Base-by-base conservation (phyloP, 108 stramenopile genomes). In the Cyclotella sp. region DNA sequence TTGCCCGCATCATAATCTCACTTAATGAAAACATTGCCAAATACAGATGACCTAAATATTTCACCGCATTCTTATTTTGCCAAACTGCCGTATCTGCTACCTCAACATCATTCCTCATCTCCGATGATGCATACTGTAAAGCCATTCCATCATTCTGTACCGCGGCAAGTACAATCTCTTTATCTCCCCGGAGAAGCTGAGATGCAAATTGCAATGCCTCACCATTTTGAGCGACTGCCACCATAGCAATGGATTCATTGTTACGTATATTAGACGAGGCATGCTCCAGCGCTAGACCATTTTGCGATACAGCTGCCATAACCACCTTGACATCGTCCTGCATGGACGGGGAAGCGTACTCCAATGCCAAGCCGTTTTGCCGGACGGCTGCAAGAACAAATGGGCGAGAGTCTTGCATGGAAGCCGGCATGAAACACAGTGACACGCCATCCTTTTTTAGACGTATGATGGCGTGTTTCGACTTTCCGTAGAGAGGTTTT, bases 101-200 rank as follows among this genome's bases (percentile, higher is more conserved):
- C n/a, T 49, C 47, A n/a, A n/a, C 18, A 49, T 49, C 47, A 49
- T 49, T 49, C 47, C n/a, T 16, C 47, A 49, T 49, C n/a, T 49
- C 47, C 15, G 2, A 3, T 9, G 9, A 49, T n/a, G 47, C 47
- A 49, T 49, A 49, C 47, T n/a, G 2, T 49, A 9, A n/a, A 49
- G 47, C 47, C 3, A 1, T n/a, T 16, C 47, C 47, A 9, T 49
- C 15, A n/a, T 49, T 49, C 15, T 16, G 15, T 3, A 9, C 47
- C n/a, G 9, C 47, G 15, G n/a, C 15, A n/a, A n/a, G 15, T n/a
- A 49, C 47, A 49, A 49, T 49, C n/a, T 49, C 47, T 49, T 49
- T 49, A 7, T 49, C 47, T n/a, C 47, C 47, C 6, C 9, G 15
- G 18, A 49, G 47, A 3, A n/a, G 18, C 2, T 49, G 18, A 1